phyloP scores from a whole-genome alignment of 208 protist genomes.

The Angomonas desouzai region DNA sequence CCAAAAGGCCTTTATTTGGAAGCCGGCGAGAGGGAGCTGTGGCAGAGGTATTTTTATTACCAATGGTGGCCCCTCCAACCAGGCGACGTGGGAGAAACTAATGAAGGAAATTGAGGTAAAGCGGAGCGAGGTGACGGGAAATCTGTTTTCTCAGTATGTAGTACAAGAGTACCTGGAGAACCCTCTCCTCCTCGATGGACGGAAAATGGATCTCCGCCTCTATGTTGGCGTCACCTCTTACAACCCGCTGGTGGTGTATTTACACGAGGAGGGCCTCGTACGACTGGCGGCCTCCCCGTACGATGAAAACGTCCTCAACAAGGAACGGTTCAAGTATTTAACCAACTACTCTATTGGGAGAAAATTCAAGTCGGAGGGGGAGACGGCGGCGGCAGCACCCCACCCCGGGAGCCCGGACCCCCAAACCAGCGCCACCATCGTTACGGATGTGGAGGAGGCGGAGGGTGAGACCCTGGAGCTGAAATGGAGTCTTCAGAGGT shows the following conservation, averaged over 20 bases:
- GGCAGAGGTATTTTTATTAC: slow-evolving; percentile 83
- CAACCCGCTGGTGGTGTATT: slow-evolving; percentile 86
- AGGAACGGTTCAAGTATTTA: slow-evolving; percentile 73
- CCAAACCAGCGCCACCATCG: background rate
- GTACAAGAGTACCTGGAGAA: slow-evolving; percentile 94
- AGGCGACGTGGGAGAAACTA: slow-evolving; percentile 41
- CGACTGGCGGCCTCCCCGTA: slow-evolving; percentile 92
- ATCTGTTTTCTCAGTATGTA: slow-evolving; percentile 46
- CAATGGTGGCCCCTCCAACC: slow-evolving; percentile 36
- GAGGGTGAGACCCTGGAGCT: slow-evolving; percentile 25
- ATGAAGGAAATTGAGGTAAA: slow-evolving; percentile 50
- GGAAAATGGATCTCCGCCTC: slow-evolving; percentile 95
- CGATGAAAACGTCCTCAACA: slow-evolving; percentile 15
- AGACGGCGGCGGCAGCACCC: background rate
- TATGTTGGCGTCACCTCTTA: slow-evolving; percentile 92
- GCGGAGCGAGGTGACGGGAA: slow-evolving; percentile 17
- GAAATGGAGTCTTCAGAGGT: slow-evolving; percentile 62
- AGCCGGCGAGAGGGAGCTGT: slow-evolving; percentile 87
- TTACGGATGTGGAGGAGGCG: background rate
- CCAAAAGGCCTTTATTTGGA: slow-evolving; percentile 76
- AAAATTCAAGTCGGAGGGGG: slow-evolving; percentile 24
- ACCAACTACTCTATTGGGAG: slow-evolving; percentile 92
- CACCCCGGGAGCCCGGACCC: background rate
- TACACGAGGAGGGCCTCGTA: slow-evolving; percentile 92
- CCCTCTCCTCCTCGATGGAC: slow-evolving; percentile 89